Base-by-base conservation (phyloP, 169 alveolate genomes). In the Theileria sp. region DNA sequence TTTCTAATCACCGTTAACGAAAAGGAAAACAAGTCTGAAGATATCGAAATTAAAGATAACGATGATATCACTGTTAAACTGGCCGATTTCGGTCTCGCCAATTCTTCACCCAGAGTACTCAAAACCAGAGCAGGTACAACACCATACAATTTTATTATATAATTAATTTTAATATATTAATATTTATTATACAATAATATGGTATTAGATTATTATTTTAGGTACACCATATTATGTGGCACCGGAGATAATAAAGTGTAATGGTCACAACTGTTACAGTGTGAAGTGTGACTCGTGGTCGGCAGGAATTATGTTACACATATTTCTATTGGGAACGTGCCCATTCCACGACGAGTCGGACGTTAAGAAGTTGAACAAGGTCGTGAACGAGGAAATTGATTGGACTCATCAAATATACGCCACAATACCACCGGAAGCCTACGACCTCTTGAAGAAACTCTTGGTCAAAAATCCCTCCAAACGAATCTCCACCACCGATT, bases 231-330 rank as follows among this genome's bases (percentile, higher is more conserved):
- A 92, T 61, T 93, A 93, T 69, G 96, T 93, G 50, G 95, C 96
- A 0, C 96, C 95, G 51, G 95, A 93, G 73, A 94, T 93, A 0
- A 87, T 96, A 17, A 74, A 69, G 56, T 50, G 73, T 38, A 82
- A 64, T 19, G 86, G 86, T 13, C 74, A 50, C 23, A 92, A 92
- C 60, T 66, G 82, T 44, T 94, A 93, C 78, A 92, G 88, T 64
- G 91, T 73, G 49, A 71, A 78, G 36, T 96, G 99, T 80, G 98
- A 96, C 78, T 86, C 94, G 23, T 96, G 98, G 98, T 92, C 96
- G 5, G 77, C 86, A 21, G 94, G 94, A 7, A 81, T 89, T 12
- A 95, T 94, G 79, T 75, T 95, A 85, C 96, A 94, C 87, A 92
- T 95, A 25, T 77, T 94, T 68, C 92, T 96, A 28, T 88, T 96